phyloP scores from a whole-genome alignment of 2,329 filamentous ascomycete genomes.

The Lachnellula hyalina region DNA sequence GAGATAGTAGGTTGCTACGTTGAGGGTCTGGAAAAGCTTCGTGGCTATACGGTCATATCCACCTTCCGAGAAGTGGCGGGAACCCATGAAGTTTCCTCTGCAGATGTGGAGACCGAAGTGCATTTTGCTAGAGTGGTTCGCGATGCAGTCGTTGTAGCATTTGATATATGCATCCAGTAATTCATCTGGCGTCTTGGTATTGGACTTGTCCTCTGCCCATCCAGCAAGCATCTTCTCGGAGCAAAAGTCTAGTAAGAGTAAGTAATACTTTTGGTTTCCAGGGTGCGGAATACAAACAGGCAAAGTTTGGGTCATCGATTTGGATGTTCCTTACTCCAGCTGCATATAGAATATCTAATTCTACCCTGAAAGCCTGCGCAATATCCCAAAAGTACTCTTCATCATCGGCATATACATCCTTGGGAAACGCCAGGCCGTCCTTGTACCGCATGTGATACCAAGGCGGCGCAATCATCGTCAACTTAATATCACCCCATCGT shows the following conservation, averaged over 20 bases:
- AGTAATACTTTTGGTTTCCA: neutral
- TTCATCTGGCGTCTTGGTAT: constrained; percentile 59
- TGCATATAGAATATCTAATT: constrained; percentile 49
- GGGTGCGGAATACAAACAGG: constrained; percentile 44
- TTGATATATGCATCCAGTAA: constrained; percentile 71
- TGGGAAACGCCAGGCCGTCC: constrained; percentile 46
- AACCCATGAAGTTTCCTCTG: constrained; percentile 61
- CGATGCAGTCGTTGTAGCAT: constrained; percentile 69
- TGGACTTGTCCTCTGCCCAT: constrained; percentile 55
- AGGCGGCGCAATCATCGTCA: constrained; percentile 62
- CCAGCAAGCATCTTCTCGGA: constrained; percentile 65
- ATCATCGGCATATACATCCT: constrained; percentile 47
- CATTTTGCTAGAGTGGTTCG: constrained; percentile 60
- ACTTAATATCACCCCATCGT: constrained; percentile 61
- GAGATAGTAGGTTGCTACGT: constrained; percentile 63
- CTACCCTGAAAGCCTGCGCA: constrained; percentile 46
- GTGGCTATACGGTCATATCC: constrained; percentile 63
- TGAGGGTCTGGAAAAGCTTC: constrained; percentile 59
- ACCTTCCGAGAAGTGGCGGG: constrained; percentile 62
- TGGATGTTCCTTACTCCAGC: constrained; percentile 50
- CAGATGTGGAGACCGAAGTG: constrained; percentile 76
- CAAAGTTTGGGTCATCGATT: constrained; percentile 54
- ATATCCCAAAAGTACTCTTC: constrained; percentile 51
- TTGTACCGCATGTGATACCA: constrained; percentile 65
- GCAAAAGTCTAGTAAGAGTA: constrained; percentile 57